phyloP scores from a whole-genome alignment of 305 asterid species.

The Fraxinus ornus region DNA sequence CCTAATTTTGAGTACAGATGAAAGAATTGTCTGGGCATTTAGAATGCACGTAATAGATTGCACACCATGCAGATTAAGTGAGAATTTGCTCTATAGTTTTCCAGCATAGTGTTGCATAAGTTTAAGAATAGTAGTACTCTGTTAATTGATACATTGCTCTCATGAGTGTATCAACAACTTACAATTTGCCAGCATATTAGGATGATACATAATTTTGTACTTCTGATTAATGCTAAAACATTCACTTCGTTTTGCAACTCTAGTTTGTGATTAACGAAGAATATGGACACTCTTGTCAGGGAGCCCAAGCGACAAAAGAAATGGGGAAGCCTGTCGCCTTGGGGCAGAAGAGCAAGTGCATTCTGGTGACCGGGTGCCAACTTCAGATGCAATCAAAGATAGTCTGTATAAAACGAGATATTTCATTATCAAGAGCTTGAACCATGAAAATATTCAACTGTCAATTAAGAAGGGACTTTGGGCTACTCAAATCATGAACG shows the following conservation, averaged over 20 bases:
- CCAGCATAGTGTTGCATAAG: not conserved
- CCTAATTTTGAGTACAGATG: not conserved
- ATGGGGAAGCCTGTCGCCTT: conserved; percentile 50
- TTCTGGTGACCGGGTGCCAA: conserved; percentile 47
- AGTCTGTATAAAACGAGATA: conserved; percentile 54
- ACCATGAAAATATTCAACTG: conserved; percentile 74
- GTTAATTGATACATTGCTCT: not conserved
- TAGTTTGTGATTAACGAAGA: conserved; percentile 22
- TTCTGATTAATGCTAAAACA: conserved; percentile 15
- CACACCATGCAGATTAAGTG: not conserved
- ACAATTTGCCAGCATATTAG: conserved; percentile 1
- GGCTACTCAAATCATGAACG: conserved; percentile 99
- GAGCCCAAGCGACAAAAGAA: conserved; percentile 41
- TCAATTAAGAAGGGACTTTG: conserved; percentile 82
- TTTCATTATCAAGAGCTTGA: conserved; percentile 93
- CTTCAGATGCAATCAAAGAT: conserved; percentile 48
- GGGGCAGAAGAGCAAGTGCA: conserved; percentile 47
- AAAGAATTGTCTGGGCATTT: not conserved
- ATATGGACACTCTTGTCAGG: conserved; percentile 38
- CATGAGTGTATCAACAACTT: not conserved
- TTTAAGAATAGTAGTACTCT: not conserved
- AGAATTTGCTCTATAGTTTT: not conserved
- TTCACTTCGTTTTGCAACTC: conserved; percentile 11
- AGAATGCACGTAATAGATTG: not conserved
- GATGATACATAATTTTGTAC: conserved; percentile 6